Conservation (phyloP, 2,329 filamentous ascomycete species). For the Endoconidiophora laricicola region DNA sequence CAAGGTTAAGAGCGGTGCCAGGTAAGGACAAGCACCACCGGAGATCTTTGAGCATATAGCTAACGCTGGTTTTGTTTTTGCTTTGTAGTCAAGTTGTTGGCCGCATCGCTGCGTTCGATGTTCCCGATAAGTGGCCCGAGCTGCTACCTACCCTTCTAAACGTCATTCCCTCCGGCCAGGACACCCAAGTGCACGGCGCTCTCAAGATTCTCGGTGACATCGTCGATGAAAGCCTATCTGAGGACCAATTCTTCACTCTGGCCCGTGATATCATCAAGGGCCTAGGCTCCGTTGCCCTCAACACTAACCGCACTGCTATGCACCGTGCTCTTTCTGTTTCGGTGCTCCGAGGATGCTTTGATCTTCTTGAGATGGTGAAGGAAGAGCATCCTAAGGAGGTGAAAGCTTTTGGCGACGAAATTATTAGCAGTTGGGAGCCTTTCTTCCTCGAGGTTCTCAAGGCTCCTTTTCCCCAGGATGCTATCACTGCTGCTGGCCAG, state of each 20-base stretch:
- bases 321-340: constrained; percentile 74
- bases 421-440: constrained; percentile 68
- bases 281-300: constrained; percentile 67
- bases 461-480: constrained; percentile 51
- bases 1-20: constrained; percentile 78
- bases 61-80: neutral
- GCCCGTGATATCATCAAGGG: constrained; percentile 72
- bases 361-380: constrained; percentile 91
- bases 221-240: constrained; percentile 82
- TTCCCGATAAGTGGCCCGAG: constrained; percentile 86
- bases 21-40: constrained; percentile 33
- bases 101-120: constrained; percentile 87
- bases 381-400: constrained; percentile 79
- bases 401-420: constrained; percentile 75
- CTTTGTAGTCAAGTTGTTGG: constrained; percentile 53
- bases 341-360: constrained; percentile 82
- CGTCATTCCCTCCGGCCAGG: constrained; percentile 57
- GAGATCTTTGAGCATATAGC: neutral
- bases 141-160: constrained; percentile 67
- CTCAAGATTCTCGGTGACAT: constrained; percentile 77
- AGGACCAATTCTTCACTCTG: constrained; percentile 86
- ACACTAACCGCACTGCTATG: constrained; percentile 54
- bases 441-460: constrained; percentile 75
- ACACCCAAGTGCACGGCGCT: constrained; percentile 73
- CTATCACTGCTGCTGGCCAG: constrained; percentile 26